phyloP scores from a whole-genome alignment of 1,284 basidiomycete genomes.

The Cerrena zonata region DNA sequence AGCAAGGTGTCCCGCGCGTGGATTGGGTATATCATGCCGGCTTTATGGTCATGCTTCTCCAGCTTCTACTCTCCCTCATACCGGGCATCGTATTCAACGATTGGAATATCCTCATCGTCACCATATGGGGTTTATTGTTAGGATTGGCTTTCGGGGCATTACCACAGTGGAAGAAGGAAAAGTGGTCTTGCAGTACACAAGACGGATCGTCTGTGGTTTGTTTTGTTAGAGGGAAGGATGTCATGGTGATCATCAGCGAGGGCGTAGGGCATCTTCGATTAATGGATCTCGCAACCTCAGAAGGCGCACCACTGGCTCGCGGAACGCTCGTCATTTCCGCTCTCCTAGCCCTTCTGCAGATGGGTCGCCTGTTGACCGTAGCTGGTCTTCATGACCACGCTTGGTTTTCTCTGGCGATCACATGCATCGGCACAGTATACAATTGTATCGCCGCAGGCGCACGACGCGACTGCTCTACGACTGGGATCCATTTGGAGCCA shows the following conservation, averaged over 20 bases:
- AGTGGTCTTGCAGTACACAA: constrained; percentile 23
- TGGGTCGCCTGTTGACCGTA: constrained; percentile 14
- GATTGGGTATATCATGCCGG: constrained; percentile 24
- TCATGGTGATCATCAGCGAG: constrained; percentile 28
- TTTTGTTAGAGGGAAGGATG: constrained; percentile 28
- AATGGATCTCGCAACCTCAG: constrained; percentile 25
- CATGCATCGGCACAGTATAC: constrained; percentile 21
- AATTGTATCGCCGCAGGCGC: constrained; percentile 20
- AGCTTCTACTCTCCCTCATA: constrained; percentile 20
- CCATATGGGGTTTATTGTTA: constrained; percentile 4
- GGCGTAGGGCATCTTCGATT: constrained; percentile 20
- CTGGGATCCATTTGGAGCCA: constrained; percentile 18
- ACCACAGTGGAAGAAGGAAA: constrained; percentile 30
- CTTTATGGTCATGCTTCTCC: constrained; percentile 16
- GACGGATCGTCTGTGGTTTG: constrained; percentile 18
- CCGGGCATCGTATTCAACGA: constrained; percentile 16
- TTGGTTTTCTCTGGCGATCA: constrained; percentile 21
- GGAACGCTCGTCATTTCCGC: constrained; percentile 12
- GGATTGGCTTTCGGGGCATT: constrained; percentile 17
- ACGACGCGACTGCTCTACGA: constrained; percentile 13
- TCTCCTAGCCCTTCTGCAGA: constrained; percentile 18
- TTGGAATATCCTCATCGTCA: constrained; percentile 21
- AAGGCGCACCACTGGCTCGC: constrained; percentile 9
- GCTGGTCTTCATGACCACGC: constrained; percentile 16
- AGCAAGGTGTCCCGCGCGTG: constrained; percentile 14